Evolutionary conservation across 192 early-diverging fungal species (phyloP), one percentile per base, ranked within the genome.

Genomic region (Thamnidium elegans): DNA sequence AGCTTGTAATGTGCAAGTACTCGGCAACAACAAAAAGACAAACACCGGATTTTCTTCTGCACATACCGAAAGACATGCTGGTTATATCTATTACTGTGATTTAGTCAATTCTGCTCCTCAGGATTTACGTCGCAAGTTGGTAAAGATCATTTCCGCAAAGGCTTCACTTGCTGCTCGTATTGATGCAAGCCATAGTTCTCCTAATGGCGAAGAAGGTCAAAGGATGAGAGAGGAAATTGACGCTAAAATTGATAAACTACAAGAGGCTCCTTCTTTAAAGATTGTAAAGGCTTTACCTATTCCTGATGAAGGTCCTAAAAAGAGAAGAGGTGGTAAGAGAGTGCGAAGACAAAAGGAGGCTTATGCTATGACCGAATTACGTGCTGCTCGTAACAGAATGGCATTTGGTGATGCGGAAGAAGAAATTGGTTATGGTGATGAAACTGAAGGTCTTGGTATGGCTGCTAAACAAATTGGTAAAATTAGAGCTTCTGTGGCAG

Each of bases 381-480:
- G 89, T 51, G 92, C 94, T 64, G 90, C 92, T 15, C 85, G 89
- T 63, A 97, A 99, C 73, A 81, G 97, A 4, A 86, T 98, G 77
- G 84, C 82, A 56, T 99, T 99, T 84, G 93, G 93, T 58, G 87
- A 84, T 34, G 87, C 89, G 31, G 95, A 99, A 73, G 89, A 94
- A 19, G 95, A 99, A 73, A 76, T 91, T 10, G 87, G 89, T 62
- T 83, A 81, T 21, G 88, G 89, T 59, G 97, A 90, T 51, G 89
- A 86, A 50, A 89, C 92, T 32, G 87, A 91, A 50, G 97, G 97
- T 1, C 66, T 95, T 21, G 97, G 97, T 9, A 84, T 97, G 79
- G 71, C 95, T 65, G 91, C 92, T 21, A 78, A 87, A 47, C 76
- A 82, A 43, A 82, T 76, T 53, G 94, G 95, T 32, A 88, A 90